These are phyloP conservation scores for Sicyos edulis DNA, from an alignment of 306 rosid genomes.

Conservation along the genomic window DNA sequence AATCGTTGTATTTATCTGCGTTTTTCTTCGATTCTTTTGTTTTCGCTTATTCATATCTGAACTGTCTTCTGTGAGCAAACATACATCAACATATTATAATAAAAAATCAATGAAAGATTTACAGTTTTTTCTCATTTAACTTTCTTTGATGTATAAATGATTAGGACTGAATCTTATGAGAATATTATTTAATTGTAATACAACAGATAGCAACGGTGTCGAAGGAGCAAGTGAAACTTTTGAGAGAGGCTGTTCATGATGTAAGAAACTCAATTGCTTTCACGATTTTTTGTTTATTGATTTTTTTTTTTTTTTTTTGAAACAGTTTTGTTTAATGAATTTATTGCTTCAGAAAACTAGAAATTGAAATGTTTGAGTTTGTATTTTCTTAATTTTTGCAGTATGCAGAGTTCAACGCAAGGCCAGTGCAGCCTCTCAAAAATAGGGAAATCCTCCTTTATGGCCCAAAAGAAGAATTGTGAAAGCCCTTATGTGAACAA, in stretches of 20 bases:
- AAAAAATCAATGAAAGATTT: no score
- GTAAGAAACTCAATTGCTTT: constrained; percentile 32
- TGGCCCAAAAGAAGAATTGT: background rate
- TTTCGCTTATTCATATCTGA: no score
- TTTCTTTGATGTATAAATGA: background rate
- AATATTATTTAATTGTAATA: background rate
- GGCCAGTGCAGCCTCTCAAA: constrained; percentile 32
- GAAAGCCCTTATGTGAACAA: no score
- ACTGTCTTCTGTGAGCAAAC: no score
- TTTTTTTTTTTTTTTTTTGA: no score
- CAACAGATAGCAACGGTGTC: constrained; percentile 41
- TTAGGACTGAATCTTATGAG: background rate
- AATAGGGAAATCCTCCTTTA: constrained; percentile 15
- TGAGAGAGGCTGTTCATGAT: constrained; percentile 50
- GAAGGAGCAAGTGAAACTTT: constrained; percentile 33
- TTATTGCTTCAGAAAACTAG: background rate
- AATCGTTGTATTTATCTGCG: no score
- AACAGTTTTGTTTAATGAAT: no score
- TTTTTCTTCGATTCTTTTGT: no score
- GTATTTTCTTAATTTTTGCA: constrained; percentile 5
- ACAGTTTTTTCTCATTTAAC: no score
- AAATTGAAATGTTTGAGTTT: background rate
- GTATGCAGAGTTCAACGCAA: constrained; percentile 34
- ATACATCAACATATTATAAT: no score
- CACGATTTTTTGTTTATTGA: background rate